Evolutionary conservation across 1,139 yeast species (phyloP).

Genomic region (Sugiyamaella castrensis): DNA sequence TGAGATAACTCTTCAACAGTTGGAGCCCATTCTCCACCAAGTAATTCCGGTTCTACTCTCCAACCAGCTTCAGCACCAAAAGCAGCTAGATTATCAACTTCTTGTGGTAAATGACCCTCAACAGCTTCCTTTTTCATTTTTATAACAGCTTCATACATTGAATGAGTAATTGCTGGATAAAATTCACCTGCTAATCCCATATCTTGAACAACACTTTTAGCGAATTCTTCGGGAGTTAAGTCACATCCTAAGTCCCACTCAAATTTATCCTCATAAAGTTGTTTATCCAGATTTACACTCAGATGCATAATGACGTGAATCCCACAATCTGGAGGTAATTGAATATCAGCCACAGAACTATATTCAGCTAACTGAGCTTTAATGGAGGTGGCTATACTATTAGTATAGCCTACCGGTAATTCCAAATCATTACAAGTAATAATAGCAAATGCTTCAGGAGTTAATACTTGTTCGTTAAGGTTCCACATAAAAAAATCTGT

Average conservation of each 20-base stretch:
- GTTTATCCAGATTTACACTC: slow-evolving; percentile 79
- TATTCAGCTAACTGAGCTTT: slow-evolving; percentile 78
- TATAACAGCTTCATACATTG: slow-evolving; percentile 75
- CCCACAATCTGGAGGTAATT: slow-evolving; percentile 60
- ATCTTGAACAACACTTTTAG: slow-evolving; percentile 76
- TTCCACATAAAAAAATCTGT: slow-evolving; percentile 92
- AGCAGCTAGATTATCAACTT: slow-evolving; percentile 56
- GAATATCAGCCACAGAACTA: slow-evolving; percentile 59
- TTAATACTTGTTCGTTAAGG: slow-evolving; percentile 63
- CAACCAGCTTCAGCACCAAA: slow-evolving; percentile 62
- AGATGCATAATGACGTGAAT: slow-evolving; percentile 76
- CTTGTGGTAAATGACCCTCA: slow-evolving; percentile 69
- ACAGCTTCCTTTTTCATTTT: slow-evolving; percentile 77
- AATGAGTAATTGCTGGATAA: slow-evolving; percentile 83
- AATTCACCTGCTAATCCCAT: slow-evolving; percentile 83
- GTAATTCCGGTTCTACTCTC: slow-evolving; percentile 55
- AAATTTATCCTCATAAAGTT: slow-evolving; percentile 83
- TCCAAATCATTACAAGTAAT: slow-evolving; percentile 82
- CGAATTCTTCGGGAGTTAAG: slow-evolving; percentile 80
- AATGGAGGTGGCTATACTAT: slow-evolving; percentile 67
- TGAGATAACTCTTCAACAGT: slow-evolving; percentile 79
- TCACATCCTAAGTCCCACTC: slow-evolving; percentile 81
- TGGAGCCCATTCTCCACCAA: slow-evolving; percentile 87
- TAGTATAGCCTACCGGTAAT: slow-evolving; percentile 58
- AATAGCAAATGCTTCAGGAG: slow-evolving; percentile 82